Evolutionary conservation across 768 basidiomycete species (phyloP).

Genomic region (Leccinum longicurvipes): DNA sequence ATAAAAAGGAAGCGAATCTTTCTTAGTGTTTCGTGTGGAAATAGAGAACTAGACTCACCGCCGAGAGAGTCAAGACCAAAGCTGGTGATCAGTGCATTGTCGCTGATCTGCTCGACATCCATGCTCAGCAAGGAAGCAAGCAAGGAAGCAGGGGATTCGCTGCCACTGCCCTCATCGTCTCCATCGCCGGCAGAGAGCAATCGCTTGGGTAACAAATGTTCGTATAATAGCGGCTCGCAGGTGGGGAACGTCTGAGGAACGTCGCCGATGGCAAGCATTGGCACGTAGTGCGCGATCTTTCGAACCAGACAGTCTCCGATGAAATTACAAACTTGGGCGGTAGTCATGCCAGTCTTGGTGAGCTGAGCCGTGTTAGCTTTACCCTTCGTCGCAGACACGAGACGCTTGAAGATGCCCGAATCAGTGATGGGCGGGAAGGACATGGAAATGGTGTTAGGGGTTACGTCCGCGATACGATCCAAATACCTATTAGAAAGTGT

Average conservation of each 20-base stretch:
- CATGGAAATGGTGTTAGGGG: constrained; percentile 34
- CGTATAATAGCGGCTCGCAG: constrained; percentile 28
- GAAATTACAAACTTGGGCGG: constrained; percentile 31
- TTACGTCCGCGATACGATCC: constrained; percentile 28
- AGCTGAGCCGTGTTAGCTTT: constrained; percentile 30
- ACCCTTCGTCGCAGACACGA: constrained; percentile 26
- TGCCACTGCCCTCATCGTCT: constrained; percentile 7
- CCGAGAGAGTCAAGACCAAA: constrained; percentile 25
- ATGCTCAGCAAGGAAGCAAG: constrained; percentile 25
- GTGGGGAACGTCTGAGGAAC: constrained; percentile 24
- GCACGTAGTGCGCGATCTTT: constrained; percentile 30
- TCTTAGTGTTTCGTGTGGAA: not conserved
- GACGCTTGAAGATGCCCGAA: constrained; percentile 34
- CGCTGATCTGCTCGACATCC: constrained; percentile 28
- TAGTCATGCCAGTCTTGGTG: constrained; percentile 32
- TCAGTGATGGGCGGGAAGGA: constrained; percentile 35
- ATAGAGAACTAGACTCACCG: constrained; percentile 12
- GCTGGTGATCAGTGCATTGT: constrained; percentile 29
- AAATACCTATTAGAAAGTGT: constrained; percentile 21
- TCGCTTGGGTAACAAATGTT: constrained; percentile 21
- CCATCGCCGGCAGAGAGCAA: constrained; percentile 18
- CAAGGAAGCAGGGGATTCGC: constrained; percentile 24
- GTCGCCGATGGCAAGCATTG: constrained; percentile 26
- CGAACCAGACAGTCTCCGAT: constrained; percentile 30
- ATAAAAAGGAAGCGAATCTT: not conserved